Evolutionary conservation across 805 yeast genomes (phyloP), one percentile per base, ranked within the genome.

Genomic region (Vanderwaltozyma verrucispora): DNA sequence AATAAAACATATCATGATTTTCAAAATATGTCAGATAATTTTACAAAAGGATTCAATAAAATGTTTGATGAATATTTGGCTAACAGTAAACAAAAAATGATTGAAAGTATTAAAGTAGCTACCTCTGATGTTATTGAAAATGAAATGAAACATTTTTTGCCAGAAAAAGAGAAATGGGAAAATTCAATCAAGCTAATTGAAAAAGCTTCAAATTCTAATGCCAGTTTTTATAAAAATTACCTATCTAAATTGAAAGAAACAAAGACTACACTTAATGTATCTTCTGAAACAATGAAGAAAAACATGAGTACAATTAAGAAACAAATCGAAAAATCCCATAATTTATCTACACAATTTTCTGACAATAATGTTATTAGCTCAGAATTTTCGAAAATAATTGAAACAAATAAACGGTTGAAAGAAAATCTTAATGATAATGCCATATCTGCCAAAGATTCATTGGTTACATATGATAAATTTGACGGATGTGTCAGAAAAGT

Each of bases 141-240:
- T 26, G 64, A 59, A 40, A 47, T 54, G 47, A 40, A 43, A 10
- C 41, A 47, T 11, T 48, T 59, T 25, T 49, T 51, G 19, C 64
- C 63, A 4, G 49, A 50, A 16, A 49, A 42, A 36, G 38, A 43
- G 17, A 57, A 50, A 32, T 58, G 62, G 56, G 54, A 53, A 41
- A 43, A 45, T 11, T 55, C 63, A 3, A 46, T 54, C 7, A 53
- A 51, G 9, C 41, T 49, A 17, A 53, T 60, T 23, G 57, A 54
- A 21, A 43, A 43, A 15, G 49, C 57, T 30, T 62, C 58, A 42
- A 48, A 54, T 10, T 36, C 51, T 10, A 57, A 48, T 30, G 49
- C 49, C 23, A 42, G 36, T 2, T 51, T 49, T 19, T 46, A 48
- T 24, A 40, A 45, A 24, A 12, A 4, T 8, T 12, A 24, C 4